These are phyloP conservation scores for Pouteria glomerata DNA, from an alignment of 148 eudicot species.

Conservation along the genomic window DNA sequence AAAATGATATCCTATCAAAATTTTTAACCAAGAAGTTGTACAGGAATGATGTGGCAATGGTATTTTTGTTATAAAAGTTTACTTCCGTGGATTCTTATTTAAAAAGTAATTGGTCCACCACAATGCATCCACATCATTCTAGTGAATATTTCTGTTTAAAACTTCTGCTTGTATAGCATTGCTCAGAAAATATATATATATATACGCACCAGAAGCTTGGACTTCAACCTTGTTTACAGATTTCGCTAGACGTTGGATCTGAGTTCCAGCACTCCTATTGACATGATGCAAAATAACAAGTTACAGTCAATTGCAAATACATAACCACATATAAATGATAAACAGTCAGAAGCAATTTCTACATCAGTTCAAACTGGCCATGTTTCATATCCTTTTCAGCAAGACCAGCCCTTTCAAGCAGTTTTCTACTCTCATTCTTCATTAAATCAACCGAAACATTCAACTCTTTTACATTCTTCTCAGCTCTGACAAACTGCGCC, in stretches of 20 bases:
- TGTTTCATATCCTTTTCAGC: constrained; percentile 84
- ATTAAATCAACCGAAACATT: constrained; percentile 68
- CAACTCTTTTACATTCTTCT: constrained; percentile 62
- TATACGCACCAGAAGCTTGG: constrained; percentile 54
- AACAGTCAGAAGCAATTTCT: neutral
- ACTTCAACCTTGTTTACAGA: constrained; percentile 60
- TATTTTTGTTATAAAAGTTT: too few relatives aligned
- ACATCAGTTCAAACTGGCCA: constrained; percentile 65
- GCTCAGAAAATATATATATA: neutral
- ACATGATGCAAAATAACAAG: constrained; percentile 7
- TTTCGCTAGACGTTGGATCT: constrained; percentile 49
- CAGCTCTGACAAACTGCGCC: constrained; percentile 77
- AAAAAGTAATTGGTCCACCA: too few relatives aligned
- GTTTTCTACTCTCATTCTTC: constrained; percentile 81
- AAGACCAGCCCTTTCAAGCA: constrained; percentile 76
- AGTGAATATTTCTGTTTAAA: too few relatives aligned
- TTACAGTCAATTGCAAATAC: neutral
- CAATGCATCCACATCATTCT: too few relatives aligned
- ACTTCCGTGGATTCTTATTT: too few relatives aligned
- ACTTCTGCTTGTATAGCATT: too few relatives aligned
- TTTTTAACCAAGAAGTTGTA: too few relatives aligned
- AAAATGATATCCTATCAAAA: too few relatives aligned
- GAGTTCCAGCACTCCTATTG: constrained; percentile 59
- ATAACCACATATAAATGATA: neutral
- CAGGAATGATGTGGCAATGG: too few relatives aligned